Percentiles rank a stretch among this genome's conserved stretches.
Evolutionary conservation across 257 asterid genomes (phyloP).

Genomic region (Thymus mandschuricus): DNA sequence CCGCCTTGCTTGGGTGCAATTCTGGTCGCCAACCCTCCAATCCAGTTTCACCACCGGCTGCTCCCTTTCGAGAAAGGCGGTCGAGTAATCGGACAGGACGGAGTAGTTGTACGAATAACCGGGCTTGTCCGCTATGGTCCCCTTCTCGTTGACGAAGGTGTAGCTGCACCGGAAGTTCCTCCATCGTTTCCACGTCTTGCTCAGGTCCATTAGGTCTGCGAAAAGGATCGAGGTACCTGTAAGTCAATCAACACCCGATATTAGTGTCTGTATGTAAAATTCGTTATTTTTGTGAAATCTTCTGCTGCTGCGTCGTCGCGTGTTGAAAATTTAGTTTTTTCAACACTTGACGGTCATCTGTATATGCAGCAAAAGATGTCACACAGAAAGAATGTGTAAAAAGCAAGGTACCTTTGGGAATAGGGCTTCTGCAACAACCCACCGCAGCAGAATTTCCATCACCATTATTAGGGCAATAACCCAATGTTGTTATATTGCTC

Average conservation of each 20-base stretch:
- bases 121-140: neutral
- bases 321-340: no score
- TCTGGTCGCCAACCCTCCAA: constrained; percentile 25
- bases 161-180: constrained; percentile 27
- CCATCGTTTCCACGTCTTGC: neutral
- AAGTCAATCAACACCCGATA: neutral
- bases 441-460: neutral
- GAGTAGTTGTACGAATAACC: neutral
- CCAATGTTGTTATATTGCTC: neutral
- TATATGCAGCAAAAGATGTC: neutral
- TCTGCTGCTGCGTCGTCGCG: no score
- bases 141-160: constrained; percentile 24
- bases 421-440: constrained; percentile 33
- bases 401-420: constrained; percentile 22
- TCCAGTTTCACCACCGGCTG: constrained; percentile 15
- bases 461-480: constrained; percentile 16
- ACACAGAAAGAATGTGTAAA: no score
- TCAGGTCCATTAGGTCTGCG: neutral
- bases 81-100: neutral
- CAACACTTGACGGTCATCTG: no score
- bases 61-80: neutral
- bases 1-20: constrained; percentile 1
- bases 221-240: neutral
- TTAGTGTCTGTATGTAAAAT: no score
- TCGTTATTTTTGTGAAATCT: no score